These are phyloP conservation scores for Teratosphaeria zuluensis DNA, from an alignment of 2,329 filamentous ascomycete genomes.

Conservation along the genomic window DNA sequence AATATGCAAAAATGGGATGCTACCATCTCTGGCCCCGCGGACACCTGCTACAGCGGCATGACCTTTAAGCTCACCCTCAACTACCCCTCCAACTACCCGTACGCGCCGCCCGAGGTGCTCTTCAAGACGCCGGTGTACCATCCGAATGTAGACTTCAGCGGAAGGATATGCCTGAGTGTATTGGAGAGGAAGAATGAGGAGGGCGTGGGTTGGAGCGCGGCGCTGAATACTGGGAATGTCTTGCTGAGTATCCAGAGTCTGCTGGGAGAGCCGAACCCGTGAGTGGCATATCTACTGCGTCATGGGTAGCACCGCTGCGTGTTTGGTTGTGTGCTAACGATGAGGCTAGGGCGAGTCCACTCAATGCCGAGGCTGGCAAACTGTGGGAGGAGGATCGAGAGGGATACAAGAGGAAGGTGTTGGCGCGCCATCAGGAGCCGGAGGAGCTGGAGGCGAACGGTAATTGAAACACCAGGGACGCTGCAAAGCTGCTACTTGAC, in stretches of 20 bases:
- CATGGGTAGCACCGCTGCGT: too few relatives aligned
- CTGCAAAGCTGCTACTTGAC: background rate
- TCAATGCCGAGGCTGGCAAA: conserved; percentile 93
- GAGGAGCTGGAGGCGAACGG: conserved; percentile 32
- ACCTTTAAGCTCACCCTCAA: conserved; percentile 86
- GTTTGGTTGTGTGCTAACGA: too few relatives aligned
- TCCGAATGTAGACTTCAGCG: conserved; percentile 95
- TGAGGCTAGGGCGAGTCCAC: conserved; percentile 73
- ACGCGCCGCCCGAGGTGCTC: conserved; percentile 78
- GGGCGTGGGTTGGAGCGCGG: conserved; percentile 75
- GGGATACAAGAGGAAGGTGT: conserved; percentile 73
- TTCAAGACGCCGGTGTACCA: conserved; percentile 99
- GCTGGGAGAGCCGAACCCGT: conserved; percentile 94
- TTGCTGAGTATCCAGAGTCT: conserved; percentile 89
- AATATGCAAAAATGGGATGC: conserved; percentile 89
- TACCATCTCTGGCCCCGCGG: conserved; percentile 82
- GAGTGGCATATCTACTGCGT: conserved; percentile 1
- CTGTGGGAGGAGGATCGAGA: conserved; percentile 83
- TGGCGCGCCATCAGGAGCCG: conserved; percentile 52
- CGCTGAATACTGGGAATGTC: conserved; percentile 92
- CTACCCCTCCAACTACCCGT: conserved; percentile 90
- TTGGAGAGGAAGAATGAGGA: conserved; percentile 50
- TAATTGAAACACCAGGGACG: background rate
- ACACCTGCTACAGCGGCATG: conserved; percentile 81
- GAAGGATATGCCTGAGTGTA: conserved; percentile 94